phyloP scores from a whole-genome alignment of 352 stramenopile species.

The Phytopythium kandeliae region DNA sequence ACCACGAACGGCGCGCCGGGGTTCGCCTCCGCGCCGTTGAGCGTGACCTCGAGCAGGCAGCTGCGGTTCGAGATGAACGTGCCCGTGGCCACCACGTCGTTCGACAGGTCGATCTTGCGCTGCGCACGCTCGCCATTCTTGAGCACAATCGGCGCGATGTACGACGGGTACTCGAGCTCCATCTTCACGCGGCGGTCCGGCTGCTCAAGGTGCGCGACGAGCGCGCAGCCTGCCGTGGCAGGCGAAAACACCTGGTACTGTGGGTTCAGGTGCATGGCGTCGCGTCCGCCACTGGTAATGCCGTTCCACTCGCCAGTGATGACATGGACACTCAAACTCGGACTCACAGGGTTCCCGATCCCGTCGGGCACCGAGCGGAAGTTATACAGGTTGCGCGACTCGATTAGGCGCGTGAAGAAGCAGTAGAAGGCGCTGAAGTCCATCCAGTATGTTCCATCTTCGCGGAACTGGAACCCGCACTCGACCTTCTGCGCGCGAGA shows the following conservation, averaged over 20 bases:
- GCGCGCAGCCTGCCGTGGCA: constrained; percentile 35
- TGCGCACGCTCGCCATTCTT: constrained; percentile 57
- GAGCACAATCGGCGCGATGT: constrained; percentile 74
- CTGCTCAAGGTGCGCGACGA: constrained; percentile 67
- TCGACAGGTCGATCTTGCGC: constrained; percentile 78
- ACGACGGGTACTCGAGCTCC: constrained; percentile 65
- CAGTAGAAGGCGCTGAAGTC: constrained; percentile 71
- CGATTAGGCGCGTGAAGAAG: constrained; percentile 73
- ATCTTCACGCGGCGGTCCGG: constrained; percentile 71
- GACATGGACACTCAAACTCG: constrained; percentile 69
- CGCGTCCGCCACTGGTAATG: constrained; percentile 66
- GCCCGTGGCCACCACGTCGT: constrained; percentile 70
- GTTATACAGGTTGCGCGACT: constrained; percentile 83
- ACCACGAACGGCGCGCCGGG: constrained; percentile 51
- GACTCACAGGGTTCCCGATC: constrained; percentile 44
- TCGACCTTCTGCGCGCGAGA: constrained; percentile 72
- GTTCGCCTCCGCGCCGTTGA: constrained; percentile 23
- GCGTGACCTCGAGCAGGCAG: constrained; percentile 48
- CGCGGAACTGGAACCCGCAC: constrained; percentile 71
- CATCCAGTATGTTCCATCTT: constrained; percentile 82
- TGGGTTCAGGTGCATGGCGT: constrained; percentile 83
- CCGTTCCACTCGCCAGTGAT: constrained; percentile 76
- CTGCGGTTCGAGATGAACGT: constrained; percentile 86
- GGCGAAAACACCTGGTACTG: constrained; percentile 79
- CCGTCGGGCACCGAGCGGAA: constrained; percentile 61